Percentiles rank a stretch among this genome's conserved stretches.
phyloP scores from a whole-genome alignment of 495 filamentous ascomycete genomes.

The Tirmania nivea region DNA sequence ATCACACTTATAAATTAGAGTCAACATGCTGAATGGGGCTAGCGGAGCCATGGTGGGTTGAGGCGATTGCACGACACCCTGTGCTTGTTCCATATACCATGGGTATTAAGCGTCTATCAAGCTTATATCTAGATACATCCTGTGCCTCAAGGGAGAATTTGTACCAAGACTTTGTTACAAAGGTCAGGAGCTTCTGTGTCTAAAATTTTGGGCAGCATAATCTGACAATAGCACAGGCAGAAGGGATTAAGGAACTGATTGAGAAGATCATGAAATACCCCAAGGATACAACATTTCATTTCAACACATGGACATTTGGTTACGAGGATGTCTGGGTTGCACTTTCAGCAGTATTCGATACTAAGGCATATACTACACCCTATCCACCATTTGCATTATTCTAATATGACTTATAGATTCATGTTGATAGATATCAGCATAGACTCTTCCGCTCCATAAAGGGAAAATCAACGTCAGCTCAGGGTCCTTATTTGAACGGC shows the following conservation, averaged over 20 bases:
- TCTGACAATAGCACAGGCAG: slow-evolving; percentile 28
- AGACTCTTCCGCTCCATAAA: slow-evolving; percentile 47
- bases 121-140: slow-evolving; percentile 74
- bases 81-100: slow-evolving; percentile 51
- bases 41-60: slow-evolving; percentile 50
- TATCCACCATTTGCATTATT: neutral
- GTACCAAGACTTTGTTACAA: slow-evolving; percentile 33
- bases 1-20: neutral
- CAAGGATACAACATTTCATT: slow-evolving; percentile 54
- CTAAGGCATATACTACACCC: slow-evolving; percentile 28
- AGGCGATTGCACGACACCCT: slow-evolving; percentile 44
- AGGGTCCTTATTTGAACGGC: slow-evolving; percentile 48
- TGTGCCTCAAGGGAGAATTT: slow-evolving; percentile 24
- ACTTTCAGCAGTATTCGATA: slow-evolving; percentile 43
- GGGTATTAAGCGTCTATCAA: slow-evolving; percentile 44
- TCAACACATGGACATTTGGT: slow-evolving; percentile 84
- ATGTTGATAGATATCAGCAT: slow-evolving; percentile 64
- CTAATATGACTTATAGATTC: slow-evolving; percentile 31
- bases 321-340: slow-evolving; percentile 68
- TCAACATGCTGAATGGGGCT: neutral
- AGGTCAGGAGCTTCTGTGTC: slow-evolving; percentile 1
- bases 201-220: neutral
- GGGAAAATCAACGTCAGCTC: slow-evolving; percentile 2
- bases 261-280: slow-evolving; percentile 48
- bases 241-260: slow-evolving; percentile 55